Base-by-base conservation (phyloP, 2,329 filamentous ascomycete species). In the Zasmidium citrigriseum region DNA sequence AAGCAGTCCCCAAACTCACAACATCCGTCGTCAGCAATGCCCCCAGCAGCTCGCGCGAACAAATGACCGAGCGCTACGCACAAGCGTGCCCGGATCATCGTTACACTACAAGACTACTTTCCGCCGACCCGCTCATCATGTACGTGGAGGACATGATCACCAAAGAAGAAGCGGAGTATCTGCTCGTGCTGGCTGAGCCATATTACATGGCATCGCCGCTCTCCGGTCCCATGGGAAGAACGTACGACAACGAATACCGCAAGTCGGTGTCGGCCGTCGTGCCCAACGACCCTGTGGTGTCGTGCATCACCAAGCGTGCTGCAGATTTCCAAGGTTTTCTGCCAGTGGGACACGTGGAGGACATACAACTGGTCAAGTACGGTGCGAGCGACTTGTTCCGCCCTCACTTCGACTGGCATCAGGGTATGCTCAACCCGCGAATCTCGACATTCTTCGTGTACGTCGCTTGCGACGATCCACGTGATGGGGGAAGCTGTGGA, bases 11-110 rank as follows among this genome's bases (percentile, higher is more conserved):
- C n/a, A n/a, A n/a, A n/a, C n/a, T n/a, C n/a, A n/a, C n/a, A n/a
- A n/a, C n/a, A n/a, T n/a, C n/a, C n/a, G n/a, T n/a, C n/a, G n/a
- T n/a, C n/a, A n/a, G n/a, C n/a, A n/a, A n/a, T n/a, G n/a, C n/a
- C 46, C 24, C 18, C 46, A 49, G n/a, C 10, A 23, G 22, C 20
- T 18, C 20, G 20, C 46, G 23, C 14, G 27, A 18, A 49, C 22
- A 49, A 22, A 49, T 49, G 46, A 23, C 29, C n/a, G 24, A 51
- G 38, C 54, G 47, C 24, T 56, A 56, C 47, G 23, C 46, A 49
- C 46, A 25, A n/a, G 46, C 18, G 20, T 49, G 46, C 23, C 46
- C 46, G 27, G 46, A 49, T 49, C 46, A 49, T 49, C 46, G 20
- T 3, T 49, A 49, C 46, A 49, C n/a, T 24, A 25, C 46, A 1